These are phyloP conservation scores for Xylaria venustula DNA, from an alignment of 495 filamentous ascomycete genomes.

Conservation along the genomic window DNA sequence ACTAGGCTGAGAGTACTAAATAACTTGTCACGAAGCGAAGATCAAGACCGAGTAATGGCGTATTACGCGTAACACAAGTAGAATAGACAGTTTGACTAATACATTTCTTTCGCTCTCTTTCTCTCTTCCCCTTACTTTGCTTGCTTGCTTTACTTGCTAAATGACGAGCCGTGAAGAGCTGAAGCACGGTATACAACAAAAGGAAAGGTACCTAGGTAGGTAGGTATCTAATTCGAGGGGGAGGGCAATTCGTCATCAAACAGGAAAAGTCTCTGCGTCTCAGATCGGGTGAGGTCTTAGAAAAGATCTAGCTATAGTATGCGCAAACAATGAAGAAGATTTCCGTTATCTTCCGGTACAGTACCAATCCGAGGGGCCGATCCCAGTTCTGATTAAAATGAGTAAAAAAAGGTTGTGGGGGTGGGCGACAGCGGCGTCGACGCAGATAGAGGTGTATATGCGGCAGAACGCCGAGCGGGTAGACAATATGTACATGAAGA, in stretches of 20 bases:
- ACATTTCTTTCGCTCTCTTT: slow-evolving; percentile 2
- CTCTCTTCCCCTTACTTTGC: neutral
- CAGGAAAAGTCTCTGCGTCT: too few species aligned
- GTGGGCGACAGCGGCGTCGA: neutral
- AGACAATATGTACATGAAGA: slow-evolving; percentile 14
- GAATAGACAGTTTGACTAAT: slow-evolving; percentile 4
- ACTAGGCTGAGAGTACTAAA: too few species aligned
- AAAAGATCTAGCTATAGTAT: slow-evolving; percentile 6
- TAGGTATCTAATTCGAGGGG: too few species aligned
- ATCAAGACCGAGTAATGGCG: neutral
- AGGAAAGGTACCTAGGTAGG: too few species aligned
- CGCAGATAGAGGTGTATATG: slow-evolving; percentile 2
- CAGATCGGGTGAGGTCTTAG: too few species aligned
- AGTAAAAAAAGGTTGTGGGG: neutral
- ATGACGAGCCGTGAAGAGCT: neutral
- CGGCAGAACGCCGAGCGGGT: slow-evolving; percentile 2
- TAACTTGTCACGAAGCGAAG: neutral
- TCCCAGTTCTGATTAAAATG: slow-evolving; percentile 14
- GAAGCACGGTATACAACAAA: slow-evolving; percentile 21
- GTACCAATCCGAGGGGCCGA: slow-evolving; percentile 2
- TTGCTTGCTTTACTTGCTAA: neutral
- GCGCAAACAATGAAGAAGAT: slow-evolving; percentile 2
- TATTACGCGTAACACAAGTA: neutral
- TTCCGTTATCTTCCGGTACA: neutral
- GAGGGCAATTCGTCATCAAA: too few species aligned